These are phyloP conservation scores for Croton laevigatus DNA, from an alignment of 441 rosid species.

Conservation along the genomic window DNA sequence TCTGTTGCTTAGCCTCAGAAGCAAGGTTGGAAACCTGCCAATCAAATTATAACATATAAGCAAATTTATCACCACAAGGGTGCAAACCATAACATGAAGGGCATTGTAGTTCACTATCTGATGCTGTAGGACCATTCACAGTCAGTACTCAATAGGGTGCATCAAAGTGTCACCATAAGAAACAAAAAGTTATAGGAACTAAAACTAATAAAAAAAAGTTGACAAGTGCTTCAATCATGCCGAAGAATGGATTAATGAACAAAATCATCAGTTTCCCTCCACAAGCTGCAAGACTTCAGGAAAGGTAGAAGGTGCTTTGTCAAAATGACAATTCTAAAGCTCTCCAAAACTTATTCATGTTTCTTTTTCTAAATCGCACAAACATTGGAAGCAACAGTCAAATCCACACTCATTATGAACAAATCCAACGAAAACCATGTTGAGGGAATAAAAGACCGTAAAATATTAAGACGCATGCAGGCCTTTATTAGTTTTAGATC, in stretches of 20 bases:
- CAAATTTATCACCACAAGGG: background rate
- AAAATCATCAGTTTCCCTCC: background rate
- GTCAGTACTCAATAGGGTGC: background rate
- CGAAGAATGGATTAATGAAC: background rate
- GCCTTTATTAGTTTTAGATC: background rate
- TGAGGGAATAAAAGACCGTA: background rate
- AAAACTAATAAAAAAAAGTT: background rate
- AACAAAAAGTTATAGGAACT: too few relatives aligned
- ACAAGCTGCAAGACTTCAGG: background rate
- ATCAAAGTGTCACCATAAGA: background rate
- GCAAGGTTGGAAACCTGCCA: conserved; percentile 69
- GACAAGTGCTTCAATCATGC: background rate
- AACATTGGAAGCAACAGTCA: background rate
- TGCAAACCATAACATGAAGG: background rate
- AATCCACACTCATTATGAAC: background rate
- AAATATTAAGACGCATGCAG: background rate
- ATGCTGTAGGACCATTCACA: too few relatives aligned
- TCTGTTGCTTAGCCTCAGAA: conserved; percentile 68
- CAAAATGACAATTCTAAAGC: background rate
- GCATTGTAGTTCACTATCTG: background rate
- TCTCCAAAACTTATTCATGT: background rate
- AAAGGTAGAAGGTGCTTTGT: background rate
- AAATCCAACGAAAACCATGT: background rate
- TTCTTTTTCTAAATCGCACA: background rate
- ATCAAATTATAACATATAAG: conserved; percentile 12